Evolutionary conservation across 345 rosid genomes (phyloP).

Genomic region (Moringa oleifera): DNA sequence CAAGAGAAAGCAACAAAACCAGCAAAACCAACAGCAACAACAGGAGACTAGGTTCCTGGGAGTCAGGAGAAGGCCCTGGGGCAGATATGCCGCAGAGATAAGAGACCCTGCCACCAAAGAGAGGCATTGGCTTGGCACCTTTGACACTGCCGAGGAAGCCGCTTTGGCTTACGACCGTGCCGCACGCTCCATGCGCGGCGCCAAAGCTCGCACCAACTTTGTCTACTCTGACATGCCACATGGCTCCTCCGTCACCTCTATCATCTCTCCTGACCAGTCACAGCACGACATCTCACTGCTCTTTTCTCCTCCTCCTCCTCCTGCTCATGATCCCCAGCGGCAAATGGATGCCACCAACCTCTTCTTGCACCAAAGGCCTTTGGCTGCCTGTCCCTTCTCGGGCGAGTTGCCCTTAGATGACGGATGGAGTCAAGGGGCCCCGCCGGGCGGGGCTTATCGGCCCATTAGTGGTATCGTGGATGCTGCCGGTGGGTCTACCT

Average conservation of each 20-base stretch:
- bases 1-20: constrained; percentile 32
- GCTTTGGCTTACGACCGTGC: constrained; percentile 83
- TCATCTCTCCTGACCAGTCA: constrained; percentile 57
- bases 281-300: constrained; percentile 44
- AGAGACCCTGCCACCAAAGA: constrained; percentile 80
- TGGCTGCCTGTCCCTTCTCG: constrained; percentile 13
- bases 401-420: constrained; percentile 11
- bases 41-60: constrained; percentile 47
- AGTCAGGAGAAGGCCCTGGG: constrained; percentile 81
- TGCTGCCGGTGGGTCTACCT: constrained; percentile 17
- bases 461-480: constrained; percentile 31
- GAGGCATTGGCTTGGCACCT: constrained; percentile 86
- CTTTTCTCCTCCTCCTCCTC: constrained; percentile 24
- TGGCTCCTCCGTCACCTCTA: constrained; percentile 70
- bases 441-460: constrained; percentile 21
- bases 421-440: constrained; percentile 31
- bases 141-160: constrained; percentile 82
- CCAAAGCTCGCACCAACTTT: constrained; percentile 76
- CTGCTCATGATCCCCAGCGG: background rate
- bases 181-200: constrained; percentile 74
- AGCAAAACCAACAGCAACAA: constrained; percentile 18
- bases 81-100: constrained; percentile 80
- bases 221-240: constrained; percentile 78
- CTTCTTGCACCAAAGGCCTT: constrained; percentile 24
- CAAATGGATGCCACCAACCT: constrained; percentile 19